These are phyloP conservation scores for Anisodus tanguticus DNA, from an alignment of 257 asterid genomes.

Conservation along the genomic window DNA sequence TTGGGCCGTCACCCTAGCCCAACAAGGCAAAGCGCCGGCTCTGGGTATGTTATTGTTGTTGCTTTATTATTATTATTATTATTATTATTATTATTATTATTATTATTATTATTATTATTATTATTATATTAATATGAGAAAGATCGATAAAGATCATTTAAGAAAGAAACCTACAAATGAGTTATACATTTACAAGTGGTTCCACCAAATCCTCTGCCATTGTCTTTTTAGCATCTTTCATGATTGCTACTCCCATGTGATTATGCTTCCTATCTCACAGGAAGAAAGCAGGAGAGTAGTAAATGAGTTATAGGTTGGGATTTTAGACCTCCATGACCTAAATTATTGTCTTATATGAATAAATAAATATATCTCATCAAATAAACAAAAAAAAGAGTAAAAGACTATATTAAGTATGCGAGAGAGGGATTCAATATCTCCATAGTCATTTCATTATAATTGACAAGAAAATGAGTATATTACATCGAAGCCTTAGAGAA, in stretches of 20 bases:
- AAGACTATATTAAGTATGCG: background rate
- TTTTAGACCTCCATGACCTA: conserved; percentile 28
- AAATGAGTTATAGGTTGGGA: conserved; percentile 31
- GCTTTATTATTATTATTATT: too few relatives aligned
- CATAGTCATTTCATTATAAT: background rate
- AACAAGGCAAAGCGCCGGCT: too few relatives aligned
- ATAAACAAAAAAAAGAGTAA: accelerated
- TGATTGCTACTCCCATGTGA: conserved; percentile 57
- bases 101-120: too few relatives aligned
- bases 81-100: too few relatives aligned
- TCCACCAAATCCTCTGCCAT: conserved; percentile 59
- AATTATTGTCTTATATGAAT: conserved; percentile 28
- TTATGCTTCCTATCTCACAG: conserved; percentile 46
- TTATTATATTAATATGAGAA: background rate
- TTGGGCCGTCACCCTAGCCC: too few relatives aligned
- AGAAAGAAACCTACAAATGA: conserved; percentile 43
- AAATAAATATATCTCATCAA: background rate
- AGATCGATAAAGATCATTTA: conserved; percentile 26
- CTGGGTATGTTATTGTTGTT: too few relatives aligned
- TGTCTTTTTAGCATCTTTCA: conserved; percentile 52
- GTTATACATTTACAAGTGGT: conserved; percentile 47
- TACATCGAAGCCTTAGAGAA: too few relatives aligned
- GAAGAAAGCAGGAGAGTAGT: conserved; percentile 24
- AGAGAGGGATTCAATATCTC: background rate
- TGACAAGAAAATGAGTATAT: too few relatives aligned